Conservation (phyloP, 768 basidiomycete genomes). For the Leccinum arenicola region DNA sequence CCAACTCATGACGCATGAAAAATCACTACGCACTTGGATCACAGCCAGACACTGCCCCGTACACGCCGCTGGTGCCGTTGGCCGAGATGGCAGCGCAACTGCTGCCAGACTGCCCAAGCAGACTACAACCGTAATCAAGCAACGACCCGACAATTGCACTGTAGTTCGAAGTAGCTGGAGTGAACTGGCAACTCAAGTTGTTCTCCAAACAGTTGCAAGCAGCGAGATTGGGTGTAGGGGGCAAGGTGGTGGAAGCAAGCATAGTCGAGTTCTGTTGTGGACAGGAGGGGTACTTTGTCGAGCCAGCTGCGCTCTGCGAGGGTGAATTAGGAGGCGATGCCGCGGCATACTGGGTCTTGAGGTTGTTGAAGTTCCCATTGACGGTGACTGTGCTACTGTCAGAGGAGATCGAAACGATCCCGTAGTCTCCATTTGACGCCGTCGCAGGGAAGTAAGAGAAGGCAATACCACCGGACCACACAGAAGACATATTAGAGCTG, state of each 20-base stretch:
- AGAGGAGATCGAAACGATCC: constrained; percentile 75
- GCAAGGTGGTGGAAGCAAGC: constrained; percentile 65
- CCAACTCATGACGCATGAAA: not conserved
- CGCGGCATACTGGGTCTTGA: constrained; percentile 58
- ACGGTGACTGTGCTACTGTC: constrained; percentile 67
- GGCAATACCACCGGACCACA: constrained; percentile 88
- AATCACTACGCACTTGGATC: constrained; percentile 60
- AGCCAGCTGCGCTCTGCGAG: constrained; percentile 49
- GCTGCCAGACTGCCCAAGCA: constrained; percentile 59
- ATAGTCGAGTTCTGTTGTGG: constrained; percentile 58
- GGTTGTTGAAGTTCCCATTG: constrained; percentile 63
- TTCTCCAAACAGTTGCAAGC: constrained; percentile 77
- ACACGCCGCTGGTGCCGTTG: constrained; percentile 70
- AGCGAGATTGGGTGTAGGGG: constrained; percentile 77
- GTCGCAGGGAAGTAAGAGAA: constrained; percentile 86
- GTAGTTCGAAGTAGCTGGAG: constrained; percentile 58
- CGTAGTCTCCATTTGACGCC: constrained; percentile 74
- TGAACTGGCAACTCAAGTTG: constrained; percentile 72
- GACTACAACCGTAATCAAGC: constrained; percentile 61
- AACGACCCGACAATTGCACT: constrained; percentile 57
- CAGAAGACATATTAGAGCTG: constrained; percentile 65
- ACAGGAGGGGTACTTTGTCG: constrained; percentile 54
- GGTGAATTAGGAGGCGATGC: constrained; percentile 66
- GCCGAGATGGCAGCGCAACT: constrained; percentile 69
- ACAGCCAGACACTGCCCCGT: constrained; percentile 75